These are phyloP conservation scores for Ochromonas danica DNA, from an alignment of 108 stramenopile species.

Conservation along the genomic window DNA sequence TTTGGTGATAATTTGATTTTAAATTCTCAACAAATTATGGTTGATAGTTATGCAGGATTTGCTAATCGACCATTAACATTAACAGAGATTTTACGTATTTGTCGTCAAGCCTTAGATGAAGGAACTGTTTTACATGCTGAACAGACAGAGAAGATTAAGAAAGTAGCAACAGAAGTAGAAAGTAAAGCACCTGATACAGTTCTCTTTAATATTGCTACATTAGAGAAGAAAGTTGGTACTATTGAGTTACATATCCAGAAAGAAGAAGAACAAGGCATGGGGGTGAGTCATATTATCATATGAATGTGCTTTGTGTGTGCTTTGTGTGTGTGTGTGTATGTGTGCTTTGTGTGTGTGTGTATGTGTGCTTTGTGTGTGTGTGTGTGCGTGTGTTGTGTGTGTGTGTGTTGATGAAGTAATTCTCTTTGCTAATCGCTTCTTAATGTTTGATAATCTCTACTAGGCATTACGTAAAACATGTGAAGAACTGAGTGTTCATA, in stretches of 20 bases:
- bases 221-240: conserved; percentile 22
- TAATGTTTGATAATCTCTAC: too few relatives aligned
- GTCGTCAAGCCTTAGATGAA: not conserved
- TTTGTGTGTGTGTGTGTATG: too few relatives aligned
- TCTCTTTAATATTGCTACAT: conserved; percentile 6
- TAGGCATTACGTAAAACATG: conserved; percentile 21
- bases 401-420: not conserved
- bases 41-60: conserved; percentile 25
- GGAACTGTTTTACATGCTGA: not conserved
- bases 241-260: conserved; percentile 30
- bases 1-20: conserved; percentile 30
- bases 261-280: conserved; percentile 38
- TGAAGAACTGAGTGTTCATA: not conserved
- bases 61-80: not conserved
- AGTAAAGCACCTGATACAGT: conserved; percentile 28
- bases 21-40: conserved; percentile 19
- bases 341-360: too few relatives aligned
- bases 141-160: not conserved
- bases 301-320: too few relatives aligned
- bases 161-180: not conserved
- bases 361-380: too few relatives aligned
- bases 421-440: not conserved
- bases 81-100: conserved; percentile 2
- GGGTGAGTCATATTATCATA: too few relatives aligned
- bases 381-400: too few relatives aligned